Evolutionary conservation across 257 asterid genomes (phyloP).

Genomic region (Nicotiana attenuata): DNA sequence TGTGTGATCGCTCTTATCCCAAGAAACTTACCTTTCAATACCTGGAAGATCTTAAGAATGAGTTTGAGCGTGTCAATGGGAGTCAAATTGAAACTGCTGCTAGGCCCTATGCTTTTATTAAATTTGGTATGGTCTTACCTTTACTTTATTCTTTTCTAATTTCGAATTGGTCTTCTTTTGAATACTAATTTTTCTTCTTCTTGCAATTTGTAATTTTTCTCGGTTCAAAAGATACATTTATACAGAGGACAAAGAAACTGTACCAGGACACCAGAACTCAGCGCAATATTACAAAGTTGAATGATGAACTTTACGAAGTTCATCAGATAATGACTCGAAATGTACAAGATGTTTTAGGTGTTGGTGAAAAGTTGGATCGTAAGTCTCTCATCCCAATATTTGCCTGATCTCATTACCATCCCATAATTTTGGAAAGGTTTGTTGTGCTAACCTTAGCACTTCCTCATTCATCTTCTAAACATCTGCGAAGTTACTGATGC

Average conservation of each 20-base stretch:
- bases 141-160: slow-evolving; percentile 6
- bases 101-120: slow-evolving; percentile 95
- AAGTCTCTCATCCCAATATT: slow-evolving; percentile 31
- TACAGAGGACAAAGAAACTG: slow-evolving; percentile 84
- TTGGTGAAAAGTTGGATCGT: slow-evolving; percentile 99
- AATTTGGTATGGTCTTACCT: slow-evolving; percentile 56
- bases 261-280: slow-evolving; percentile 97
- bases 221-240: slow-evolving; percentile 61
- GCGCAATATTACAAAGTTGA: slow-evolving; percentile 79
- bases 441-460: background rate
- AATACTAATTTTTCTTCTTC: background rate
- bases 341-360: slow-evolving; percentile 97
- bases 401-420: background rate
- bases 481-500: background rate
- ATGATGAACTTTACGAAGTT: slow-evolving; percentile 98
- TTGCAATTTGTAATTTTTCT: slow-evolving; percentile 15
- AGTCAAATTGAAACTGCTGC: slow-evolving; percentile 97
- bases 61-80: slow-evolving; percentile 80
- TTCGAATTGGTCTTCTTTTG: background rate
- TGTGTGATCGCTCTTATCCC: slow-evolving; percentile 95
- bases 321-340: slow-evolving; percentile 99
- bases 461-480: background rate
- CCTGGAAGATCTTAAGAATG: slow-evolving; percentile 93
- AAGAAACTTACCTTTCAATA: slow-evolving; percentile 93
- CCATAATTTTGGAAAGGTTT: background rate